These are phyloP conservation scores for Xylariaceae sp. DNA, from an alignment of 2,329 filamentous ascomycete genomes.

Conservation along the genomic window DNA sequence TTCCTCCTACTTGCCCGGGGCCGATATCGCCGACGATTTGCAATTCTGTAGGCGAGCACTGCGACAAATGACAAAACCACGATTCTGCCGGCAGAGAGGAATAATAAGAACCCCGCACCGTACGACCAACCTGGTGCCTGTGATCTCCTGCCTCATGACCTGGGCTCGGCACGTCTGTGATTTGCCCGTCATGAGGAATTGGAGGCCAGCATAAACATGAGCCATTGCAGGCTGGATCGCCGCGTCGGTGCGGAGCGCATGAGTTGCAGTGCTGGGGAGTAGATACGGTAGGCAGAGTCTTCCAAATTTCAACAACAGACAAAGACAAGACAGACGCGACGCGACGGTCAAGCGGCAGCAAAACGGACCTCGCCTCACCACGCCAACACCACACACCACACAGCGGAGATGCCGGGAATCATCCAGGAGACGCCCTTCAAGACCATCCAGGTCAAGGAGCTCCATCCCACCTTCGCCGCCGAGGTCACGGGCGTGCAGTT, in stretches of 20 bases:
- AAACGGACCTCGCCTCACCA: not conserved
- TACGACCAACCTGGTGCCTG: no score
- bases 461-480: conserved; percentile 24
- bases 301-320: not conserved
- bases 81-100: no score
- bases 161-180: conserved; percentile 14
- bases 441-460: conserved; percentile 18
- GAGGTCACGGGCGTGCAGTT: conserved; percentile 27
- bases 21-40: no score
- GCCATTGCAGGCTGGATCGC: conserved; percentile 4
- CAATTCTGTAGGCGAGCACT: no score
- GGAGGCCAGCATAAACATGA: not conserved
- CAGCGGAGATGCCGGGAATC: conserved; percentile 21
- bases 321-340: not conserved
- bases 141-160: no score
- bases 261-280: not conserved
- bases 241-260: not conserved
- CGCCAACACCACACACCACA: not conserved
- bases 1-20: no score
- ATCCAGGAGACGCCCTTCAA: conserved; percentile 19
- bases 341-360: not conserved
- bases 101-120: no score
- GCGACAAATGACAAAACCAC: no score
- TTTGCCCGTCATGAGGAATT: conserved; percentile 6
- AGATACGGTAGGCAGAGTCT: not conserved